phyloP scores from a whole-genome alignment of 2,329 filamentous ascomycete genomes.

The Alternaria rosae region DNA sequence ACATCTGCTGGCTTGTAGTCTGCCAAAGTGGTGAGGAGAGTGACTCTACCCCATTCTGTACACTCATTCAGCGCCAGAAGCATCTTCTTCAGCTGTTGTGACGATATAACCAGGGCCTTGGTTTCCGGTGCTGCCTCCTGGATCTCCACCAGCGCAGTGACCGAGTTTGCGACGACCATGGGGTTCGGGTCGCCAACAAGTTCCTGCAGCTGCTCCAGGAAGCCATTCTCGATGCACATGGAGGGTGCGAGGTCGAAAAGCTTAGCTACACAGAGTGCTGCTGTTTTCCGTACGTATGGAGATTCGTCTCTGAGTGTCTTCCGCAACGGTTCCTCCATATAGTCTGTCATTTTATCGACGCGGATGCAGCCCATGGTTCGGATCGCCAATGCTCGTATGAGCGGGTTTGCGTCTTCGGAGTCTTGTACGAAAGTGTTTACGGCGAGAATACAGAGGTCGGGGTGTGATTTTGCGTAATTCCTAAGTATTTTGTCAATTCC shows the following conservation, averaged over 20 bases:
- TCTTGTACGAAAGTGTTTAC: constrained; percentile 99
- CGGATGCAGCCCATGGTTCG: constrained; percentile 98
- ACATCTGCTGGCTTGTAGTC: constrained; percentile 86
- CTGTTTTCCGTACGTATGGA: constrained; percentile 97
- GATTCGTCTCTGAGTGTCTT: constrained; percentile 98
- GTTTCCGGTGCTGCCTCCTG: constrained; percentile 90
- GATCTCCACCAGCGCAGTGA: constrained; percentile 92
- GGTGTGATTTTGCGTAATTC: constrained; percentile 99
- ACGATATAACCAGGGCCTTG: constrained; percentile 81
- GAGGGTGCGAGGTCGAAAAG: constrained; percentile 92
- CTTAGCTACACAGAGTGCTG: constrained; percentile 96
- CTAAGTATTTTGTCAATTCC: constrained; percentile 56
- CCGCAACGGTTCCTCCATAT: constrained; percentile 97
- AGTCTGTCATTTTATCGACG: constrained; percentile 99
- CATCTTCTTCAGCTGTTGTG: constrained; percentile 89
- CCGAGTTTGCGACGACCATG: constrained; percentile 98
- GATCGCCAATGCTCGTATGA: constrained; percentile 93
- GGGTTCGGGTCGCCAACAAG: constrained; percentile 97
- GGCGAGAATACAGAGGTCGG: constrained; percentile 96
- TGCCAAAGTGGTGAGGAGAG: constrained; percentile 86
- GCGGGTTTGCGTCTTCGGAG: constrained; percentile 95
- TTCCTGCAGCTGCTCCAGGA: constrained; percentile 91
- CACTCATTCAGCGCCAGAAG: constrained; percentile 97
- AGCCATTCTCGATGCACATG: constrained; percentile 96
- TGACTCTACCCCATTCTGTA: constrained; percentile 97